These are phyloP conservation scores for Blastocystis sp. DNA, from an alignment of 352 stramenopile genomes.

Conservation along the genomic window DNA sequence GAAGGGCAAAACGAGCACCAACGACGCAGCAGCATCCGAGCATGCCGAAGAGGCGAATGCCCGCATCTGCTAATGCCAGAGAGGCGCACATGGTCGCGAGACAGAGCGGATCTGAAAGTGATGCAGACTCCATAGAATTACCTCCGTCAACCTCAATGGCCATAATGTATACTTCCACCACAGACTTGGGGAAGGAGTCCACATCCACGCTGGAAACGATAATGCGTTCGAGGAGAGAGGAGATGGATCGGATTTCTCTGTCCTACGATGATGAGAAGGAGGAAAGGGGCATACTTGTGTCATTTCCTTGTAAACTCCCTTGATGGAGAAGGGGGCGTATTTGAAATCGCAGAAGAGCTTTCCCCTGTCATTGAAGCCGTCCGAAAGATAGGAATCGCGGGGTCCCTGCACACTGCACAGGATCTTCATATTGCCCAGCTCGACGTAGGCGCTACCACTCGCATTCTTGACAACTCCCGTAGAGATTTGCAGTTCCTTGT, in stretches of 20 bases:
- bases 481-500: slow-evolving; percentile 57
- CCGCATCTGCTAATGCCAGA: slow-evolving; percentile 44
- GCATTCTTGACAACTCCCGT: slow-evolving; percentile 61
- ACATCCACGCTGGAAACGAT: slow-evolving; percentile 52
- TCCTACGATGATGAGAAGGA: slow-evolving; percentile 25
- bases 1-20: background rate
- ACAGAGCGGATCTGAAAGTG: slow-evolving; percentile 37
- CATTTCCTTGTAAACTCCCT: slow-evolving; percentile 1
- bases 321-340: slow-evolving; percentile 61
- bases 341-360: slow-evolving; percentile 68
- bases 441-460: slow-evolving; percentile 65
- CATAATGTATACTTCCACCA: slow-evolving; percentile 62
- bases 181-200: slow-evolving; percentile 64
- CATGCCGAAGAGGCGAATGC: slow-evolving; percentile 50
- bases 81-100: slow-evolving; percentile 52
- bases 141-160: slow-evolving; percentile 55
- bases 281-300: background rate
- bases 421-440: slow-evolving; percentile 69
- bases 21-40: slow-evolving; percentile 63
- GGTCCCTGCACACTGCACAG: slow-evolving; percentile 58
- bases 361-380: slow-evolving; percentile 46
- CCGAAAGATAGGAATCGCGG: slow-evolving; percentile 31
- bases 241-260: slow-evolving; percentile 35
- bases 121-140: background rate
- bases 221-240: slow-evolving; percentile 36